Conservation (phyloP, 2,329 filamentous ascomycete genomes). For the Fusarium equiseti region DNA sequence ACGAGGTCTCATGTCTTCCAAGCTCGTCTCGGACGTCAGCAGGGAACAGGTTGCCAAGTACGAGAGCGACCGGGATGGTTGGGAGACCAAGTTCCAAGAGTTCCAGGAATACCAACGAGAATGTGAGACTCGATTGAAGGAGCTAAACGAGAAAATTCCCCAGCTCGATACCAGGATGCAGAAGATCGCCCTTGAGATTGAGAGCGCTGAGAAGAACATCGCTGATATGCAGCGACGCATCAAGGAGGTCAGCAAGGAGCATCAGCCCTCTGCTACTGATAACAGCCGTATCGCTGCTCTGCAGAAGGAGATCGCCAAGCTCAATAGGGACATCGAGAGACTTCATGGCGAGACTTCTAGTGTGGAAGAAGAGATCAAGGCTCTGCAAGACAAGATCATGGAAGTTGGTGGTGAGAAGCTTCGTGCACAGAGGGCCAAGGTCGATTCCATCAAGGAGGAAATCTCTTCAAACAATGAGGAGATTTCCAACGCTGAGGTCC, state of each 20-base stretch:
- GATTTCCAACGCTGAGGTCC: constrained; percentile 86
- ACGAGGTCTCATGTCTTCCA: constrained; percentile 96
- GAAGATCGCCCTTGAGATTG: constrained; percentile 88
- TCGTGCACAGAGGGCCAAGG: constrained; percentile 88
- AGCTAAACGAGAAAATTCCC: constrained; percentile 82
- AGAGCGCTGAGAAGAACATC: constrained; percentile 86
- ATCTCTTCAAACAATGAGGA: constrained; percentile 84
- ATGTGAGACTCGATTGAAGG: constrained; percentile 78
- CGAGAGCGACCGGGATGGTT: constrained; percentile 84
- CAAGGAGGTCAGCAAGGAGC: constrained; percentile 84
- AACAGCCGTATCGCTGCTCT: constrained; percentile 78
- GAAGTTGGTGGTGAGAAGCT: constrained; percentile 95
- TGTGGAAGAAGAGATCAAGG: constrained; percentile 92
- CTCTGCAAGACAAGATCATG: constrained; percentile 97
- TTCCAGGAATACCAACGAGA: constrained; percentile 88
- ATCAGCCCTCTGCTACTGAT: constrained; percentile 84
- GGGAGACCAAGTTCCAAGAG: constrained; percentile 84
- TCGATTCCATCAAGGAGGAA: constrained; percentile 88
- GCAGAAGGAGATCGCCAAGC: constrained; percentile 80
- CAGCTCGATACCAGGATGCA: constrained; percentile 90
- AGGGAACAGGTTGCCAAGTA: constrained; percentile 91
- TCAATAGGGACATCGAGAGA: constrained; percentile 83
- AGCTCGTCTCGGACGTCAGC: constrained; percentile 85
- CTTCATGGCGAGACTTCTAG: constrained; percentile 87
- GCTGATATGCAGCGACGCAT: constrained; percentile 86